Evolutionary conservation across 805 yeast species (phyloP), one percentile per base, ranked within the genome.

Genomic region (Metschnikowia lunata): DNA sequence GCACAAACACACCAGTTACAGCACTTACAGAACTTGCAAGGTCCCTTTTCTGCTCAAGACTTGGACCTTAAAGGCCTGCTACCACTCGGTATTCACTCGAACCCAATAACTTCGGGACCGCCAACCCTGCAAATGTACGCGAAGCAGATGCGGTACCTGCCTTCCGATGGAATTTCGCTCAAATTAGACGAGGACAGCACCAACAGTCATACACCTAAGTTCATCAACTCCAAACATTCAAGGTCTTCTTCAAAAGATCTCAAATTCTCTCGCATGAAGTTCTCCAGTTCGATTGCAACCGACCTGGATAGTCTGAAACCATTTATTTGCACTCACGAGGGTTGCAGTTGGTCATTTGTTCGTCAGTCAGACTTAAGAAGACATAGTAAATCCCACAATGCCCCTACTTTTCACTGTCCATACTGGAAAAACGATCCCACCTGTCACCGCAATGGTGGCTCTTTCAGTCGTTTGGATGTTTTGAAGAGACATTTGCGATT

Each of bases 391-490:
- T 80, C 87, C 3, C 91, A 85, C 57, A 71, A 74, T 35, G 72
- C 76, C 39, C 90, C 90, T 3, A 73, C 72, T 46, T 79, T 79
- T 55, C 82, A 78, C 50, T 85, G 91, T 58, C 91, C 91, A 3
- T 85, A 73, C 63, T 83, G 86, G 85, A 71, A 72, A 43, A 68
- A 73, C 26, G 85, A 81, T 52, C 80, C 83, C 4, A 76, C 85
- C 7, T 85, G 90, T 59, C 93, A 85, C 60, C 71, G 85, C 43
- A 83, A 83, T 51, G 87, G 85, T 15, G 90, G 91, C 12, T 77
- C 87, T 0, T 85, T 85, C 63, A 80, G 79, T 54, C 69, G 93
- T 36, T 63, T 83, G 47, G 93, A 85, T 56, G 90, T 85, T 28
- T 66, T 85, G 50, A 85, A 85, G 52, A 71, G 93, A 36, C 93